Evolutionary conservation across 1,139 yeast genomes (phyloP), one percentile per base, ranked within the genome.

Genomic region (Yamadazyma kanchanaburiensis): DNA sequence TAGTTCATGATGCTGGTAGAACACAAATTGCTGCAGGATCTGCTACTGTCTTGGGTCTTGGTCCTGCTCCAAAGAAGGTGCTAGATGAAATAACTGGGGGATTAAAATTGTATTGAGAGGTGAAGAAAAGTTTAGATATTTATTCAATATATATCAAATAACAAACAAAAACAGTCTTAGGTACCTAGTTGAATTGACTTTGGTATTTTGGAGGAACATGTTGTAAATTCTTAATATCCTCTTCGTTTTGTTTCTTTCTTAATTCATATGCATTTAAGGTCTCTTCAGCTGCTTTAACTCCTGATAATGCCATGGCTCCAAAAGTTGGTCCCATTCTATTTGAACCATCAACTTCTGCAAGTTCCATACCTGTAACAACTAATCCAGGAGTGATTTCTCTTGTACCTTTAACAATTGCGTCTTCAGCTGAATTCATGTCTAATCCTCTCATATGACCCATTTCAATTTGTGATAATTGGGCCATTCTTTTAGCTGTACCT

Each of bases 21-120:
- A 94, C 98, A 1, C 97, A 91, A 54, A 80, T 91, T 29, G 95
- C 88, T 8, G 84, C 96, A 5, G 97, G 97, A 1, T 80, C 94
- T 40, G 94, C 95, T 3, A 91, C 98, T 0, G 97, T 94, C 0
- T 62, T 91, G 17, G 98, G 97, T 0, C 55, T 91, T 19, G 98
- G 99, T 0, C 99, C 99, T 1, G 98, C 96, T 10, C 97, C 97
- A n/a, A 85, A 84, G 46, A 51, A 72, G 0, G 77, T 80, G 0
- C 57, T 91, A 35, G 96, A 91, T 52, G 76, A 80, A 49, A 78
- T 91, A 31, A 88, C 97, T 0, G 81, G 86, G 7, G 79, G 71
- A 20, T 65, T 91, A 47, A 85, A 83, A 53, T 63, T 91, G 38
- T 87, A 84, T 49, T 89, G 58, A 55, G 18, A 9, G 18, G 10